These are phyloP conservation scores for Phialocephala sp. DNA, from an alignment of 2,329 filamentous ascomycete species.

Conservation along the genomic window DNA sequence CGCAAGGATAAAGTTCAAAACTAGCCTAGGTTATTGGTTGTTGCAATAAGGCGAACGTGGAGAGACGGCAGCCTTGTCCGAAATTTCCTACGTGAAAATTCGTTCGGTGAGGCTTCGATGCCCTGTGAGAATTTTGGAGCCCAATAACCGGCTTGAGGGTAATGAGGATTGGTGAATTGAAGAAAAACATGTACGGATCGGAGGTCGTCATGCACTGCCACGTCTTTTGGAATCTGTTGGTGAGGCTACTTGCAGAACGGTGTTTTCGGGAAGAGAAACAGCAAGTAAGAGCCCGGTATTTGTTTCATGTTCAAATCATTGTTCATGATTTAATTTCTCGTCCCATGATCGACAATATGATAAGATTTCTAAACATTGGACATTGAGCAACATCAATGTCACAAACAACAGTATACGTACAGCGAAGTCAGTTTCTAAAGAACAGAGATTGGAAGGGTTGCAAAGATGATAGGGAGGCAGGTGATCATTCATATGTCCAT, in stretches of 20 bases:
- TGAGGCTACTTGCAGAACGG: constrained; percentile 1
- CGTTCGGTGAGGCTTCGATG: no score
- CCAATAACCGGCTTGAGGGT: background rate
- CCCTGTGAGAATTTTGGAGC: background rate
- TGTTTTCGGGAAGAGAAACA: background rate
- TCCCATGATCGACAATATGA: no score
- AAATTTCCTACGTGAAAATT: background rate
- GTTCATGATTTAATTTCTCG: background rate
- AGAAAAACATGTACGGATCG: background rate
- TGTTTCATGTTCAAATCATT: background rate
- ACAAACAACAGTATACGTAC: no score
- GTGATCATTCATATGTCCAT: no score
- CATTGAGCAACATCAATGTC: no score
- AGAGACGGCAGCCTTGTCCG: background rate
- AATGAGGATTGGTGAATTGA: background rate
- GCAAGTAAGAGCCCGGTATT: background rate
- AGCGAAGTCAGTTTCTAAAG: no score
- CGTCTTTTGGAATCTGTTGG: background rate
- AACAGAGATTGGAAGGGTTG: no score
- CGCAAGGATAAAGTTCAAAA: background rate
- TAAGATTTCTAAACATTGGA: no score
- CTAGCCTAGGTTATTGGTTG: background rate
- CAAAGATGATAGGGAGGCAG: no score
- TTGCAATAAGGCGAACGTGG: background rate
- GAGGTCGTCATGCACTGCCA: constrained; percentile 3